Conservation (phyloP, 345 rosid genomes). For the Cardiospermum halicacabum region DNA sequence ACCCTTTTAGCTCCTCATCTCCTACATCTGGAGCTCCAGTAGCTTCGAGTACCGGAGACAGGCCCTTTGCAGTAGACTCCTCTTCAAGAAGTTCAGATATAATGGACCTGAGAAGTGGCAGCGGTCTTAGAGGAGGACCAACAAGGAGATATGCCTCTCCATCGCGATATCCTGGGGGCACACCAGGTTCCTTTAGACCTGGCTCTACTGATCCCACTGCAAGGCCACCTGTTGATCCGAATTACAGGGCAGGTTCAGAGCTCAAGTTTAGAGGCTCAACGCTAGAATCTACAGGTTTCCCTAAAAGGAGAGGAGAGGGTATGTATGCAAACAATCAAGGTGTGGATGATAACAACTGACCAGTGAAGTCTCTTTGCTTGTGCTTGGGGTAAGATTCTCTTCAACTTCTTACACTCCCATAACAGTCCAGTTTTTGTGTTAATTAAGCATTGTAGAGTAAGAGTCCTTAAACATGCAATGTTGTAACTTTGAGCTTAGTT, state of each 20-base stretch:
- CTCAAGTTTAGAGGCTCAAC: constrained; percentile 56
- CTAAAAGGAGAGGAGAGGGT: constrained; percentile 70
- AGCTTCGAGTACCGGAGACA: constrained; percentile 48
- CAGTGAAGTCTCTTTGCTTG: constrained; percentile 9
- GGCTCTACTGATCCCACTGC: constrained; percentile 44
- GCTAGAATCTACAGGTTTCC: constrained; percentile 51
- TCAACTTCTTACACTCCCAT: constrained; percentile 8
- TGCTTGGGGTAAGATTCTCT: constrained; percentile 4
- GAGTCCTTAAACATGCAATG: constrained; percentile 18
- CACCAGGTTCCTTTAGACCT: constrained; percentile 58
- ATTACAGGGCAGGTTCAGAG: constrained; percentile 51
- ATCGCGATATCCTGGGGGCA: constrained; percentile 52
- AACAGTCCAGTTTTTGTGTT: constrained; percentile 2
- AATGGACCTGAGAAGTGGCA: constrained; percentile 53
- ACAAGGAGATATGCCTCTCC: constrained; percentile 67
- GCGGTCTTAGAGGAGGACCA: constrained; percentile 40
- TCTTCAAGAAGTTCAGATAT: constrained; percentile 55
- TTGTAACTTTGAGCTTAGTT: constrained; percentile 19
- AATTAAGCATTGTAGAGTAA: constrained; percentile 12
- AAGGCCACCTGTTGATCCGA: constrained; percentile 55
- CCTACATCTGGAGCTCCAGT: constrained; percentile 40
- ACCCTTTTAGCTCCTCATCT: constrained; percentile 59
- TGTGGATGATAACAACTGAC: constrained; percentile 48
- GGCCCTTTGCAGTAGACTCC: constrained; percentile 53
- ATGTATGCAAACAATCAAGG: constrained; percentile 51